phyloP scores from a whole-genome alignment of 306 rosid species.

The Begonia loranthoides region DNA sequence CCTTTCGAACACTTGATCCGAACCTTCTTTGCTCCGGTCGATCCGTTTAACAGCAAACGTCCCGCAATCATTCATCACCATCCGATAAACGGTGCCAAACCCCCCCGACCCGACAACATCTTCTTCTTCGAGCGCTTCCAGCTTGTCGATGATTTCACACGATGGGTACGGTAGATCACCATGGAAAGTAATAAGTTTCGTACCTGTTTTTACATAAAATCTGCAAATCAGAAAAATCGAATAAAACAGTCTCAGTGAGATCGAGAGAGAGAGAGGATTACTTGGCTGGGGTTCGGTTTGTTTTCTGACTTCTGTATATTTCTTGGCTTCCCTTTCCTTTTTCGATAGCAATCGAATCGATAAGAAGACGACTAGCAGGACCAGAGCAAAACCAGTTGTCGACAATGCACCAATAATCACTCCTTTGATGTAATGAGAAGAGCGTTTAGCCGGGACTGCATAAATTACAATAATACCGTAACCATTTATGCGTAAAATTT shows the following conservation, averaged over 20 bases:
- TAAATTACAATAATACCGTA: background rate
- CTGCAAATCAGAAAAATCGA: background rate
- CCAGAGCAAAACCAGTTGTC: constrained; percentile 39
- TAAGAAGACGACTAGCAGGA: constrained; percentile 43
- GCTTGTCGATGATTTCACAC: constrained; percentile 66
- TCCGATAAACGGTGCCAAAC: constrained; percentile 76
- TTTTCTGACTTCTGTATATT: constrained; percentile 61
- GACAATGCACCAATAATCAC: constrained; percentile 65
- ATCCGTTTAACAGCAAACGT: constrained; percentile 85
- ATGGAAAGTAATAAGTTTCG: constrained; percentile 84
- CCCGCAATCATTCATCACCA: constrained; percentile 89
- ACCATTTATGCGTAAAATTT: too few species aligned
- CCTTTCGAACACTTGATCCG: constrained; percentile 81
- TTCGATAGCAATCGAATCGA: constrained; percentile 52
- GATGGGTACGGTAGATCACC: constrained; percentile 90
- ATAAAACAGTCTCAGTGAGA: constrained; percentile 6
- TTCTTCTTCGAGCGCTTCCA: constrained; percentile 70
- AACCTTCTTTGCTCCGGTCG: constrained; percentile 63
- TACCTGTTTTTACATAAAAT: constrained; percentile 33
- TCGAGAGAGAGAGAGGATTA: constrained; percentile 19
- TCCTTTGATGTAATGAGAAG: constrained; percentile 65
- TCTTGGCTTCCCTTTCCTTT: constrained; percentile 65
- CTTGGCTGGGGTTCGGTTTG: constrained; percentile 57
- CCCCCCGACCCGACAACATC: constrained; percentile 87
- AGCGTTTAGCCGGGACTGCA: constrained; percentile 64